Evolutionary conservation across 371 early-diverging fungal genomes (phyloP).

Genomic region (Blakeslea trispora): DNA sequence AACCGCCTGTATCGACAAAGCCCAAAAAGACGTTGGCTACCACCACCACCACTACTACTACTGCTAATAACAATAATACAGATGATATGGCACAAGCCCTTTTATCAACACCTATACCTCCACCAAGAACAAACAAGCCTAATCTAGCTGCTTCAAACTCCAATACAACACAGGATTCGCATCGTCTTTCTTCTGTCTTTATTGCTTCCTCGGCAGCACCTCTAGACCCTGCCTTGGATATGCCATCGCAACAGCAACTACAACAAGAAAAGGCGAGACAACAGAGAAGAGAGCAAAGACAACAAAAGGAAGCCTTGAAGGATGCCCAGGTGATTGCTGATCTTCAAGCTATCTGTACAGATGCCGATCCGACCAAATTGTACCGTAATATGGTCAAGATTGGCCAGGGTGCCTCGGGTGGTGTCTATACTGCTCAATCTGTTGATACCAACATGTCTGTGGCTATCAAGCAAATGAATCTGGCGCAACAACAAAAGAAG

Average conservation of each 20-base stretch:
- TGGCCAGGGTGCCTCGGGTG: slow-evolving; percentile 69
- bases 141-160: neutral
- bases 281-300: slow-evolving; percentile 25
- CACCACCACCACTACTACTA: too few species aligned
- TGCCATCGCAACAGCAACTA: neutral
- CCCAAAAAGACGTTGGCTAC: slow-evolving; percentile 10
- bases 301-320: slow-evolving; percentile 27
- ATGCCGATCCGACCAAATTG: slow-evolving; percentile 79
- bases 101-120: slow-evolving; percentile 16
- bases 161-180: too few species aligned
- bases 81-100: slow-evolving; percentile 12
- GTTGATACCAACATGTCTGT: slow-evolving; percentile 62
- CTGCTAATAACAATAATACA: too few species aligned
- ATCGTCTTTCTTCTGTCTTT: slow-evolving; percentile 18
- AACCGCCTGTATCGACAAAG: slow-evolving; percentile 34
- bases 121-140: slow-evolving; percentile 24
- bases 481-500: slow-evolving; percentile 85
- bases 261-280: slow-evolving; percentile 20
- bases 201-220: slow-evolving; percentile 34
- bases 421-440: slow-evolving; percentile 77
- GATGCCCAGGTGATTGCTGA: slow-evolving; percentile 80
- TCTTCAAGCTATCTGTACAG: slow-evolving; percentile 85
- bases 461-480: slow-evolving; percentile 90
- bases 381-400: slow-evolving; percentile 66
- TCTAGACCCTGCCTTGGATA: slow-evolving; percentile 46